Evolutionary conservation across 2,329 filamentous ascomycete genomes (phyloP), one percentile per base, ranked within the genome.

Genomic region (Calonectria henricotiae): DNA sequence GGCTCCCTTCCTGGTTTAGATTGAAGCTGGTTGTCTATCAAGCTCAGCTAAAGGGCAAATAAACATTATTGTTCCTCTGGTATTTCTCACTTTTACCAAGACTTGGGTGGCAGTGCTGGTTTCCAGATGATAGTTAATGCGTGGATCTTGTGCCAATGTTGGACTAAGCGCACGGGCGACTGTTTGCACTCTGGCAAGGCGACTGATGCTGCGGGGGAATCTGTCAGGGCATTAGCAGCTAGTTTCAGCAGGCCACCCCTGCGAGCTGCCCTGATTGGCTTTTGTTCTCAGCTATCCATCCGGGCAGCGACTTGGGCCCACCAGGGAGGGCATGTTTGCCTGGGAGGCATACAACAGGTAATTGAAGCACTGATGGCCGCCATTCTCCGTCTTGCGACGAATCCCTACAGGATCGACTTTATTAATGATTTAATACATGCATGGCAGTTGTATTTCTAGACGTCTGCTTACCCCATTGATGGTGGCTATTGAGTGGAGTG

Each of bases 191-290:
- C 35, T 25, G 23, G 17, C 23, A 27, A 51, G 17, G 47, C 47
- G 27, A 27, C 35, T 37, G 27, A 25, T 39, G 20, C 20, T 39
- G 51, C 15, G 51, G 35, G 49, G 51, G 35, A 39, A 5, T 32
- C 47, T 32, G 47, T 12, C 47, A 32, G 35, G 47, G 51, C 35
- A 61, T 61, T 37, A 61, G 37, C 39, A 13, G 30, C 55, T 61
- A 61, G 55, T 61, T 61, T 30, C 25, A 61, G 55, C 37, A n/a
- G 37, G 37, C 39, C 27, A 32, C 25, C 55, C 55, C 39, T 61
- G 39, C 12, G 6, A 61, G 39, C 3, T 13, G 20, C 23, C 23
- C 17, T 46, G 11, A 20, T 32, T 27, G 13, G 25, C 15, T 23
- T n/a, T 61, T 5, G 39, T 27, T 17, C 15, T 23, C 25, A 17